Conservation (phyloP, 179 eudicot species). For the Gypsophila paniculata region DNA sequence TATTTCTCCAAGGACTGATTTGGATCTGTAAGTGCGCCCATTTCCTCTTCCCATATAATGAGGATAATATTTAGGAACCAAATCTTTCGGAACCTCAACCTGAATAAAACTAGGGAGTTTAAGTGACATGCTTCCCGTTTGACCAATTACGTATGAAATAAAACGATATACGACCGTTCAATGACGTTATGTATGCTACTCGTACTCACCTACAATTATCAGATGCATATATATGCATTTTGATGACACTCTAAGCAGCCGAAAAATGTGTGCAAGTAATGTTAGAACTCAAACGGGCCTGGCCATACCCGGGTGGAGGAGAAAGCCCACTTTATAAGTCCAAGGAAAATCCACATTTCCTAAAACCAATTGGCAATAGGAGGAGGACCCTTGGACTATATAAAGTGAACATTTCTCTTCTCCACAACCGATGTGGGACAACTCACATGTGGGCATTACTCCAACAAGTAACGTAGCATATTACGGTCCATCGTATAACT, state of each 20-base stretch:
- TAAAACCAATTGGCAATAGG: no score
- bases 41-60: conserved; percentile 51
- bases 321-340: no score
- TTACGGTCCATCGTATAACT: not conserved
- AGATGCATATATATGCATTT: no score
- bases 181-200: not conserved
- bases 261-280: not conserved
- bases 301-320: no score
- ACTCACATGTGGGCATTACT: no score
- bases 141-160: not conserved
- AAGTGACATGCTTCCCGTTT: not conserved
- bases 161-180: not conserved
- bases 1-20: conserved; percentile 55
- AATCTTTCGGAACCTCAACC: conserved; percentile 42
- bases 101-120: conserved; percentile 21
- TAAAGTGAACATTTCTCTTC: no score
- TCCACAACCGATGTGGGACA: no score
- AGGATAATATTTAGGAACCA: conserved; percentile 40
- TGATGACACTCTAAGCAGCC: not conserved
- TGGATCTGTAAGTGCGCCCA: conserved; percentile 32
- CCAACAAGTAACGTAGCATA: not conserved
- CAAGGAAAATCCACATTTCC: no score
- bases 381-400: no score
- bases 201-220: no score
- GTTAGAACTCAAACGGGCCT: no score